Conservation (phyloP, 768 basidiomycete species). For the Trametes coccinea region DNA sequence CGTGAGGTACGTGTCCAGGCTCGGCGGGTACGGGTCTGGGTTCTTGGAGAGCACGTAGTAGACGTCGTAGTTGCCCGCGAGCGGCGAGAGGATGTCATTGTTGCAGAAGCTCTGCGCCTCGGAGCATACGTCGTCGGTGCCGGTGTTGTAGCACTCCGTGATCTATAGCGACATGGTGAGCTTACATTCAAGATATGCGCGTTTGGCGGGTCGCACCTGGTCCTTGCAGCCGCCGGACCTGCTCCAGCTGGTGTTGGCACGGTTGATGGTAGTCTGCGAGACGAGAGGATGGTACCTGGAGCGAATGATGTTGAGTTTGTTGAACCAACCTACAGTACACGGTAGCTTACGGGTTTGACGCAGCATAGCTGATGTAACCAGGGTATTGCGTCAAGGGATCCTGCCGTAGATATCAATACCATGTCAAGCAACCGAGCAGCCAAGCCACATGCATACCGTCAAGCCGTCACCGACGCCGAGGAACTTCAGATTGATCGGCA, state of each 20-base stretch:
- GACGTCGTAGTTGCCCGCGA: conserved; percentile 57
- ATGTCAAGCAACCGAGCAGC: not conserved
- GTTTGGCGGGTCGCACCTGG: conserved; percentile 33
- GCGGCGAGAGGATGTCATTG: conserved; percentile 50
- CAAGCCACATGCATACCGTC: conserved; percentile 42
- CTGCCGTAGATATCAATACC: conserved; percentile 24
- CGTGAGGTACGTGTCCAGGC: conserved; percentile 34
- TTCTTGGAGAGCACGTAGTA: conserved; percentile 48
- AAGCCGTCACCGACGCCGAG: conserved; percentile 66
- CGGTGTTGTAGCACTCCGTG: conserved; percentile 49
- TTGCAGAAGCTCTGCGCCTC: conserved; percentile 61
- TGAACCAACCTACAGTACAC: too few relatives aligned
- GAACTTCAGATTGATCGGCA: conserved; percentile 57
- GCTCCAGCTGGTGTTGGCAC: conserved; percentile 47
- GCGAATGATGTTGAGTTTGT: not conserved
- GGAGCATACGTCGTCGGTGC: conserved; percentile 51
- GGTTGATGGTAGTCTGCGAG: conserved; percentile 39
- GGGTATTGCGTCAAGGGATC: conserved; percentile 53
- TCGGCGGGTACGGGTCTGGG: conserved; percentile 52
- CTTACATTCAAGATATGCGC: not conserved
- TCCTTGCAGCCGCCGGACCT: conserved; percentile 48
- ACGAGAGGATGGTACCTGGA: conserved; percentile 53
- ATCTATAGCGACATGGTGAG: conserved; percentile 39
- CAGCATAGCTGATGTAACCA: conserved; percentile 57
- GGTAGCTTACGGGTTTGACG: conserved; percentile 42